Base-by-base conservation (phyloP, 2,329 filamentous ascomycete genomes). In the Berkeleyomyces rouxiae region DNA sequence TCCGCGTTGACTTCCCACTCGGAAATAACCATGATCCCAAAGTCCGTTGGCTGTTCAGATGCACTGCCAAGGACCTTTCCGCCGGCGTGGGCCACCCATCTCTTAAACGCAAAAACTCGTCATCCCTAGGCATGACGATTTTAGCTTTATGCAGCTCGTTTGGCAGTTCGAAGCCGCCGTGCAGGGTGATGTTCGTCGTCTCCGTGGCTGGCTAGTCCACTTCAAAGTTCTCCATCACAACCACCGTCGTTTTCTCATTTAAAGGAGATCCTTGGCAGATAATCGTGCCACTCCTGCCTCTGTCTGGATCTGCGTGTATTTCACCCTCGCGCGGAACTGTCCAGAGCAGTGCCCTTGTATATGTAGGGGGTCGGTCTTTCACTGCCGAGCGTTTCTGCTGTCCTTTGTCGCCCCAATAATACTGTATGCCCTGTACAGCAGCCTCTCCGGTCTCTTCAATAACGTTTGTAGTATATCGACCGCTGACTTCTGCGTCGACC, bases 201-300 rank as follows among this genome's bases (percentile, higher is more conserved):
- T 61, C 60, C n/a, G 44, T 61, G 39, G 44, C 49, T 13, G 60
- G 60, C 60, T 61, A 61, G 60, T 61, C 60, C 40, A 61, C 60
- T 39, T 61, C 60, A 57, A 61, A 61, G 42, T 61, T 61, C 13
- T 61, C 57, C 60, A 61, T 61, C 60, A 61, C 60, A 23, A 61
- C 60, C 51, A 61, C 51, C 49, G 55, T 53, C 7, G 39, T 10
- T 1, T 43, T 33, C 3, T 36, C 60, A 16, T 43, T 55, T 43
- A 33, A 47, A 7, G 58, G 42, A 11, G n/a, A 44, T 1, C 60
- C 60, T 11, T 61, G 37, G 23, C 60, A 61, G n/a, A 61, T 39
- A 61, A 61, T 61, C 16, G 51, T 40, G 7, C 47, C 47, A 4
- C 37, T 43, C 43, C 39, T 55, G 37, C 60, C 60, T 31, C 23